Conservation (phyloP, 768 basidiomycete species). For the Boletus reticulatus region DNA sequence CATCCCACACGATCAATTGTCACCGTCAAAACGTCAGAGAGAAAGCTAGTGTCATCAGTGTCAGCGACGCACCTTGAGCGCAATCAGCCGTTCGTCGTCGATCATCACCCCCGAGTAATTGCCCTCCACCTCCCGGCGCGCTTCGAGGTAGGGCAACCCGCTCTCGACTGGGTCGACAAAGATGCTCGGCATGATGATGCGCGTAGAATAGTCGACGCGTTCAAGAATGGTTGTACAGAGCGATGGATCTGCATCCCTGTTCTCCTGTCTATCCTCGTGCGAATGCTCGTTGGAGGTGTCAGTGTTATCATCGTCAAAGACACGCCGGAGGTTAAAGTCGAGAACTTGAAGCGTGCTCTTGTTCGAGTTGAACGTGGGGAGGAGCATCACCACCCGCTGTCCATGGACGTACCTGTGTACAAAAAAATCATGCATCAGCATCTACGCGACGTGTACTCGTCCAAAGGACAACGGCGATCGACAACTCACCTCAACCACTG, state of each 20-base stretch:
- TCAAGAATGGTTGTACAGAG: background rate
- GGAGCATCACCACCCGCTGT: conserved; percentile 33
- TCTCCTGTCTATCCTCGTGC: background rate
- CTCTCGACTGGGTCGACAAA: conserved; percentile 28
- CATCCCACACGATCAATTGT: background rate
- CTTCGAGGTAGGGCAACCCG: conserved; percentile 32
- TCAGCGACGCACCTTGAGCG: conserved; percentile 35
- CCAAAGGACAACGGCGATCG: background rate
- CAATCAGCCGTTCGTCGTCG: conserved; percentile 41
- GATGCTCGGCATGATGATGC: conserved; percentile 12
- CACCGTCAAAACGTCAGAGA: background rate
- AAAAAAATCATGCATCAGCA: background rate
- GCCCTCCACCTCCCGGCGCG: conserved; percentile 18
- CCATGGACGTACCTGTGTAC: conserved; percentile 42
- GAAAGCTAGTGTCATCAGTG: too few species aligned
- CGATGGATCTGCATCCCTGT: background rate
- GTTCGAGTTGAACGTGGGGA: conserved; percentile 5
- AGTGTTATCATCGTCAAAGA: background rate
- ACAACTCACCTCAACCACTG: conserved; percentile 40
- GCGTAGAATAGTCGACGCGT: conserved; percentile 11
- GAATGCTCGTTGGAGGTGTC: background rate
- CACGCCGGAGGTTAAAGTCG: conserved; percentile 31
- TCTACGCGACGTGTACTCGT: background rate
- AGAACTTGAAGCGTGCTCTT: conserved; percentile 22
- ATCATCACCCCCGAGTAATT: conserved; percentile 42